Evolutionary conservation across 1,284 basidiomycete species (phyloP), one percentile per base, ranked within the genome.

Genomic region (Malassezia globosa): DNA sequence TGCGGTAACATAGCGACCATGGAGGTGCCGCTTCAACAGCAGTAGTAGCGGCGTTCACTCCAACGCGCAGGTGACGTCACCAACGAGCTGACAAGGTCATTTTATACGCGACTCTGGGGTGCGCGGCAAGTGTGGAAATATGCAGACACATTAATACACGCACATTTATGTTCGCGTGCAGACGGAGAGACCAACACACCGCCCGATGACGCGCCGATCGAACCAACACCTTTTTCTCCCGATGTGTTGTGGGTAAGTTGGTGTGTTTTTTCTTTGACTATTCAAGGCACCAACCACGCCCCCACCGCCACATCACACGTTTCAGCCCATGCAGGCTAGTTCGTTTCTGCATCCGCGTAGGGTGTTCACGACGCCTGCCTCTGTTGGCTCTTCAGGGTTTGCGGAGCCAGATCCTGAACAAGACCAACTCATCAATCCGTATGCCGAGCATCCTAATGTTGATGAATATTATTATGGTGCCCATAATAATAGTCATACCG

Each of bases 301-400:
- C 29, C 11, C 29, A 31, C 16, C 4, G 29, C 29, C 29, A 14
- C 10, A 41, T 14, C 24, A 7, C 23, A 41, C 19, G 10, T 6
- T 10, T 14, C 34, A 19, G n/a, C n/a, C n/a, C n/a, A 41, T 29
- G 19, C 21, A 19, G 27, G 14, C 16, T 27, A 27, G 41, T 24
- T 18, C 41, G 22, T 16, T 43, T n/a, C 27, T 43, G 23, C 24
- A 26, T 7, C 41, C 41, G 19, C 27, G 41, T 19, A 27, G 41
- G 8, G 41, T 43, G n/a, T 24, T 35, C 5, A 43, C 41, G 14
- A 43, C 41, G 41, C 41, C 41, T 6, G 41, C 41, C 8, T n/a
- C 22, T 4, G 27, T 21, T 11, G 21, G 24, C 6, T n/a, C 2
- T 5, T 19, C 18, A 7, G 18, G 22, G n/a, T 43, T 34, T 25